Base-by-base conservation (phyloP, 1,284 basidiomycete genomes). In the Schizophyllum commune region DNA sequence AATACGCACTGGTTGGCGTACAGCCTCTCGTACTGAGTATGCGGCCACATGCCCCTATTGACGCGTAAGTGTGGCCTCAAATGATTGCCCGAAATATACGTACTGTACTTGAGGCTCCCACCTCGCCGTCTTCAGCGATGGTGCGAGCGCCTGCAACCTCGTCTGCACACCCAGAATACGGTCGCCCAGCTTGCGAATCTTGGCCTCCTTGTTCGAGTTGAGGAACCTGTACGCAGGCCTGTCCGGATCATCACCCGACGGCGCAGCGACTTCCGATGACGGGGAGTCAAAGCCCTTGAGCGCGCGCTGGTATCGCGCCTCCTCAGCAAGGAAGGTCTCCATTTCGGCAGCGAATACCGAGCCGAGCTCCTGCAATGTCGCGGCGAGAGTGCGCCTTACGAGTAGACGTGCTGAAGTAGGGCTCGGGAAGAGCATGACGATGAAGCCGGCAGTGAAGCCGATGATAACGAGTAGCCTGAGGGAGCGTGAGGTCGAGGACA, bases 371-470 rank as follows among this genome's bases (percentile, higher is more conserved):
- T 60, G 66, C 17, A 73, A 64, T 4, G 71, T 69, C 6, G 74
- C 75, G 3, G 73, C 74, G 15, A 77, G 69, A 0, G 76, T 76
- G 54, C 71, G 69, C 39, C 77, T 72, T 11, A 79, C 75, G 15
- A 79, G 68, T 5, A 71, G 72, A 5, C 76, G 74, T 27, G 73
- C 69, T 0, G 77, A 77, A 8, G 71, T 72, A 4, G 74, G 75
- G n/a, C 70, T 71, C 3, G 77, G 77, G 65, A 78, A 77, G 56
- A 79, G 64, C 77, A 79, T 79, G 13, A 76, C 72, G 39, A 79
- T 72, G 60, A 77, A 75, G n/a, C 70, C 72, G 27, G 75, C 75
- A n/a, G 73, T 71, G 52, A 78, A 78, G 4, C 77, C 77, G 57
- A 77, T 74, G 33, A 76, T 71, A 57, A 78, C 75, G 21, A 78